Evolutionary conservation across 1,284 basidiomycete species (phyloP), one percentile per base, ranked within the genome.

Genomic region (Ceratorhiza oryzae-sativae): DNA sequence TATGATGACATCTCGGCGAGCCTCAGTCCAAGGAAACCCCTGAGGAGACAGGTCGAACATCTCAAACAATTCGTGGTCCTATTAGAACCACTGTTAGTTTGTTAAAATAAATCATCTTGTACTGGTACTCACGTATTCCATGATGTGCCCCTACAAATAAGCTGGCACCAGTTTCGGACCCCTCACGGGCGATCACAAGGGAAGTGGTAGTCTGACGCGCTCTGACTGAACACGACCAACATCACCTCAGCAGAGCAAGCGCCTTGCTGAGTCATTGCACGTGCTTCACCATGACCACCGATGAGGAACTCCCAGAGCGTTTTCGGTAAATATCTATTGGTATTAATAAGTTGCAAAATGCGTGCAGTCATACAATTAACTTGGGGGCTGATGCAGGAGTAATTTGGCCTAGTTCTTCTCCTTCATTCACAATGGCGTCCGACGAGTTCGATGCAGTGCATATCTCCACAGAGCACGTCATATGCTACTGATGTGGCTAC

Each of bases 1-100:
- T 76, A 87, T 86, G 63, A 92, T 88, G 78, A 86, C 82, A 71
- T 83, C 80, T 46, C 82, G 81, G 55, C 81, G 78, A 30, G 83
- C 80, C 10, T 80, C 80, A 61, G 82, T 81, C 86, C 86, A 89
- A 71, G 77, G 76, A 68, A 77, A 77, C 20, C 71, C 71, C 15
- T 72, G 71, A 8, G 75, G 63, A n/a, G 71, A 73, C 48, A 75
- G 23, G 59, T 75, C 72, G 56, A 78, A 77, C 65, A 61, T 56
- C 36, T 56, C 65, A 42, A 68, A 68, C 34, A 68, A 68, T 8
- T 68, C 65, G 20, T 55, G 65, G 20, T 68, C 65, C 65, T 68
- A 27, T 67, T 30, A 39, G 34, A 2, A 13, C 25, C n/a, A 42
- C 39, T 36, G 10, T 68, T 18, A 68, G 39, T 41, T 32, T 18